phyloP scores from a whole-genome alignment of 306 rosid species.

The Senna siamea region DNA sequence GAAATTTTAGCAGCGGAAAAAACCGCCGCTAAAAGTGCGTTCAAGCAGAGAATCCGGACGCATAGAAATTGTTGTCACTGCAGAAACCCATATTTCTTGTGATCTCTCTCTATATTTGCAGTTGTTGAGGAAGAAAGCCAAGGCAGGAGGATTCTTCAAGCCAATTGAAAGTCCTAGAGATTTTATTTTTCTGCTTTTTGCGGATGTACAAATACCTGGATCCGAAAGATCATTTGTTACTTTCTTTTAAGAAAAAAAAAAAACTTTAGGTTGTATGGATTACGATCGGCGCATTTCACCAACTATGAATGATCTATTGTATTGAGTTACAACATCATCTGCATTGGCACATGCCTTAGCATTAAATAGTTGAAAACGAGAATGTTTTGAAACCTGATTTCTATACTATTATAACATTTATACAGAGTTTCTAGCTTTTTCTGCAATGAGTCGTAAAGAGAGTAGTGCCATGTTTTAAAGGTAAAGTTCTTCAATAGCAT shows the following conservation, averaged over 20 bases:
- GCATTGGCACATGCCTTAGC: not conserved
- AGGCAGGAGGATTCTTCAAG: slow-evolving; percentile 79
- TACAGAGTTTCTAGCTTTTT: not conserved
- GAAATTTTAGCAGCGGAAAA: too few species aligned
- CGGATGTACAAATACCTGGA: slow-evolving; percentile 35
- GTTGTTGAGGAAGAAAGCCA: slow-evolving; percentile 63
- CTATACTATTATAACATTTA: slow-evolving; percentile 5
- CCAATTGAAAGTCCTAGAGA: slow-evolving; percentile 52
- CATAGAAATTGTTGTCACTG: too few species aligned
- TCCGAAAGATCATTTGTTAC: slow-evolving; percentile 31
- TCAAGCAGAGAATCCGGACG: too few species aligned
- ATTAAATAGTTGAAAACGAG: not conserved
- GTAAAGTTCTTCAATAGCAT: too few species aligned
- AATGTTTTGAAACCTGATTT: not conserved
- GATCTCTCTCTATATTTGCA: slow-evolving; percentile 47
- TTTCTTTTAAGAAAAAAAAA: slow-evolving; percentile 31
- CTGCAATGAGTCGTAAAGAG: too few species aligned
- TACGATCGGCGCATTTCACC: slow-evolving; percentile 24
- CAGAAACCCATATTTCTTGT: slow-evolving; percentile 1
- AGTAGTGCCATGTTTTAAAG: slow-evolving; percentile 6
- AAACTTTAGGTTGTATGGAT: slow-evolving; percentile 21
- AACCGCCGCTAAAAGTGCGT: too few species aligned
- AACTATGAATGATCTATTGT: slow-evolving; percentile 14
- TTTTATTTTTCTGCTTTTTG: not conserved
- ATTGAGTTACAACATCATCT: not conserved